Base-by-base conservation (phyloP, 495 filamentous ascomycete species). In the Friedmanniomyces endolithicus region DNA sequence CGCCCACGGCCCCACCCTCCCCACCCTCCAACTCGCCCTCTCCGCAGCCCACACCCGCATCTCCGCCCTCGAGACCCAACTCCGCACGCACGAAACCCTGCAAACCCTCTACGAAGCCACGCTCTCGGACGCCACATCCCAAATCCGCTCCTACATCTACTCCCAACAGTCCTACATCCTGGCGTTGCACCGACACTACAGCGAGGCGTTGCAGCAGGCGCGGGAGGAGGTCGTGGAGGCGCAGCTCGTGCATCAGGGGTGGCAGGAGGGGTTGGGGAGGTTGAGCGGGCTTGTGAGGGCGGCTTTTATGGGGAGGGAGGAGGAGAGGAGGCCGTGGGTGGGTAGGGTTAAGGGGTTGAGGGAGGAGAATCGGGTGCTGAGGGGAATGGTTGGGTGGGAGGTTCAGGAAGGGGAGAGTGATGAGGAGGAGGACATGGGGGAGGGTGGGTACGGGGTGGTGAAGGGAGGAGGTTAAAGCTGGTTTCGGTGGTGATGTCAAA, bases 221-320 rank as follows among this genome's bases (percentile, higher is more conserved):
- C 76, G 80, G 16, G 71, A 76, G 52, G 71, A 75, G 11, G 77
- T 78, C 44, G 60, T 83, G 45, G 71, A 79, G 19, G 72, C 78
- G 61, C 73, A 80, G 9, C 59, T 84, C n/a, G 76, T 80, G 55
- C 79, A 79, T n/a, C 77, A 80, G 47, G 73, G 79, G 55, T 83
- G 79, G 80, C 80, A 84, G 60, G 72, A 74, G n/a, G 59, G 66
- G 16, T 48, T 71, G 22, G 52, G 55, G n/a, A 35, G 64, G 11
- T 56, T 70, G 22, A 59, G 59, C 12, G 63, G 62, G 29, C 55
- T 51, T 19, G 59, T 64, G 20, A 52, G 66, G 22, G 25, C 49
- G 29, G 67, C 67, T 53, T 50, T 65, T 8, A 56, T 51, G 47
- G 52, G 31, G 16, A 48, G 60, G 50, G 60, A 54, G 23, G 65